These are phyloP conservation scores for Curvularia spicifera DNA, from an alignment of 2,329 filamentous ascomycete species.

Conservation along the genomic window DNA sequence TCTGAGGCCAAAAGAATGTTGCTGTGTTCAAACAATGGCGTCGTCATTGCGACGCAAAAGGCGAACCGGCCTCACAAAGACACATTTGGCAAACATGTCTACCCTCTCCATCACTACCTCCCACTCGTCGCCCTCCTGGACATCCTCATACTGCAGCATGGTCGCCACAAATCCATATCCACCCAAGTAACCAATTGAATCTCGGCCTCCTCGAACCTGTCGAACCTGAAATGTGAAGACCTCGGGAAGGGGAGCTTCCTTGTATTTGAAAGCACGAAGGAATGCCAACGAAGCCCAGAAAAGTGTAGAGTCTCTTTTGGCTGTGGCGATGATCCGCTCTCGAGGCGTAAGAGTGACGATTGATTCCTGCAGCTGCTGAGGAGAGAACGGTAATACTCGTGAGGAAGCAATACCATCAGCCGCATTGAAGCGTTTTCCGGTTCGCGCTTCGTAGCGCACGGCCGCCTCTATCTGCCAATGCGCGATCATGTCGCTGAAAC, in stretches of 20 bases:
- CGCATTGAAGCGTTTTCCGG: constrained; percentile 52
- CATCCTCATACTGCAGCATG: constrained; percentile 23
- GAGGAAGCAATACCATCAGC: constrained; percentile 22
- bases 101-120: constrained; percentile 51
- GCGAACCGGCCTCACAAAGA: constrained; percentile 48
- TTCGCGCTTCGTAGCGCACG: constrained; percentile 61
- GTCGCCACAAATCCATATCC: constrained; percentile 26
- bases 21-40: neutral
- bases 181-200: constrained; percentile 24
- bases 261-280: constrained; percentile 64
- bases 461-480: constrained; percentile 71
- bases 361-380: constrained; percentile 55
- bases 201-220: neutral
- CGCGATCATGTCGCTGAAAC: constrained; percentile 65
- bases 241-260: constrained; percentile 59
- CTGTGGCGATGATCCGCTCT: constrained; percentile 53
- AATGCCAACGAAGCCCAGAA: constrained; percentile 63
- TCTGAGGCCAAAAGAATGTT: neutral
- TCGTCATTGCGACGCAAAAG: constrained; percentile 40
- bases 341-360: constrained; percentile 55
- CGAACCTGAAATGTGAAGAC: constrained; percentile 50
- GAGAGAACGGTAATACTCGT: constrained; percentile 60
- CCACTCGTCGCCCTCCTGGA: constrained; percentile 54
- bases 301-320: constrained; percentile 43
- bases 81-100: constrained; percentile 41